Percentiles rank a stretch among this genome's conserved stretches.
Evolutionary conservation across 2,329 filamentous ascomycete genomes (phyloP).

Genomic region (Diaporthe sp.): DNA sequence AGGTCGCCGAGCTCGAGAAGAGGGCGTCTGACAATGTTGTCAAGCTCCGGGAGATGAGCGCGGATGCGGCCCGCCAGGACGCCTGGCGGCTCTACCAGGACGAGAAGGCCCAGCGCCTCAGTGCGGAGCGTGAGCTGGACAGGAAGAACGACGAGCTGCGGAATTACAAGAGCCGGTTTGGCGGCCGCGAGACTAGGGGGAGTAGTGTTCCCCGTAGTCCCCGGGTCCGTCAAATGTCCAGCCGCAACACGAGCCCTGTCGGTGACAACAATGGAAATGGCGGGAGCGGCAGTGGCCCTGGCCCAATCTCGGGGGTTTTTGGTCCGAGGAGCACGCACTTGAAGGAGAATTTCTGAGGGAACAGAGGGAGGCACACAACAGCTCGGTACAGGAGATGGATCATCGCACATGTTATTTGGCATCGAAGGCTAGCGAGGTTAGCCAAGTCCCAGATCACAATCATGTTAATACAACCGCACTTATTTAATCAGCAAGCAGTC

Average conservation of each 20-base stretch:
- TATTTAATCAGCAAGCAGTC: not conserved
- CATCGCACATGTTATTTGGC: not conserved
- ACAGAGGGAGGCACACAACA: not conserved
- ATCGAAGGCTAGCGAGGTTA: not conserved
- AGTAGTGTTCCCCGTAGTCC: slow-evolving; percentile 71
- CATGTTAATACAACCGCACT: not conserved
- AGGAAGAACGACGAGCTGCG: slow-evolving; percentile 64
- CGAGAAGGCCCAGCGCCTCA: slow-evolving; percentile 58
- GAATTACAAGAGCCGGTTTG: slow-evolving; percentile 56
- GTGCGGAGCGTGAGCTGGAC: slow-evolving; percentile 67
- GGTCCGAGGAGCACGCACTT: slow-evolving; percentile 38
- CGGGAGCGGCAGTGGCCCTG: slow-evolving; percentile 16
- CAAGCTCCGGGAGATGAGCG: slow-evolving; percentile 63
- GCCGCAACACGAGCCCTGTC: slow-evolving; percentile 44
- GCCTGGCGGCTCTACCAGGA: slow-evolving; percentile 55
- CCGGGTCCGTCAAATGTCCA: slow-evolving; percentile 52
- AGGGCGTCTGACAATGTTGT: slow-evolving; percentile 61
- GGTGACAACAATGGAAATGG: slow-evolving; percentile 26
- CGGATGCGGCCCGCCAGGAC: slow-evolving; percentile 49
- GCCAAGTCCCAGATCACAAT: not conserved
- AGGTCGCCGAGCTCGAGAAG: slow-evolving; percentile 57
- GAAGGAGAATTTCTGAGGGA: slow-evolving; percentile 35
- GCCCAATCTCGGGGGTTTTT: slow-evolving; percentile 27
- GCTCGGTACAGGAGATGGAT: not conserved
- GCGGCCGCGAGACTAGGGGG: slow-evolving; percentile 68